Evolutionary conservation across 176 grass and related monocot genomes (phyloP).

Genomic region (Microstegium vimineum): DNA sequence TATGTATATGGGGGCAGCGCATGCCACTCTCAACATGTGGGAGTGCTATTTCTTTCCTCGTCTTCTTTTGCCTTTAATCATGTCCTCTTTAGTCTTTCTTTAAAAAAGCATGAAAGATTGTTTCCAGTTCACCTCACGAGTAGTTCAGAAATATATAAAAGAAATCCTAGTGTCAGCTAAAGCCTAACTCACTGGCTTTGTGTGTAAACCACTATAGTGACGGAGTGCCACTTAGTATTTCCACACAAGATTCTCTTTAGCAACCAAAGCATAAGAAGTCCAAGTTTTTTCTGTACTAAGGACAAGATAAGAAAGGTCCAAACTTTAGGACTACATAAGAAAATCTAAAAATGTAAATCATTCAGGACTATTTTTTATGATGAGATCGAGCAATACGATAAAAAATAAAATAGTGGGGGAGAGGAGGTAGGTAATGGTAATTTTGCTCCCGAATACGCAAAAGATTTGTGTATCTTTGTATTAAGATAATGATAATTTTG

Average conservation of each 20-base stretch:
- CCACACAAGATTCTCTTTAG: background rate
- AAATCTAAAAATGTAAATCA: background rate
- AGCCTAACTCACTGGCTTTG: background rate
- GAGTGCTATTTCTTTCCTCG: conserved; percentile 11
- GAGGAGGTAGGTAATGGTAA: too few relatives aligned
- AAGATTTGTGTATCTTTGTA: too few relatives aligned
- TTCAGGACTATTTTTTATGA: background rate
- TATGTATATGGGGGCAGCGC: too few relatives aligned
- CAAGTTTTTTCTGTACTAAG: background rate
- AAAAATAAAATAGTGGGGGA: background rate
- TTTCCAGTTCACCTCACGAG: background rate
- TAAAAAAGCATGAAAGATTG: background rate
- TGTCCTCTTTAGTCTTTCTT: background rate
- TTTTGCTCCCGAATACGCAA: too few relatives aligned
- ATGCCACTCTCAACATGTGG: background rate
- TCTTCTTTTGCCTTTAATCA: conserved; percentile 1
- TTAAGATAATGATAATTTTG: background rate
- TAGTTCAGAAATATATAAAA: background rate
- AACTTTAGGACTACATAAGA: background rate
- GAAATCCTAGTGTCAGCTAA: background rate
- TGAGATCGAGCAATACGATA: background rate
- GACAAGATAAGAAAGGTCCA: background rate
- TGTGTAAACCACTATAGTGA: background rate
- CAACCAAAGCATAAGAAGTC: background rate
- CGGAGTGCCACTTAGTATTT: background rate